Percentiles rank a stretch among this genome's conserved stretches.
Evolutionary conservation across 2,329 filamentous ascomycete genomes (phyloP).

Genomic region (Rutstroemia sp.): DNA sequence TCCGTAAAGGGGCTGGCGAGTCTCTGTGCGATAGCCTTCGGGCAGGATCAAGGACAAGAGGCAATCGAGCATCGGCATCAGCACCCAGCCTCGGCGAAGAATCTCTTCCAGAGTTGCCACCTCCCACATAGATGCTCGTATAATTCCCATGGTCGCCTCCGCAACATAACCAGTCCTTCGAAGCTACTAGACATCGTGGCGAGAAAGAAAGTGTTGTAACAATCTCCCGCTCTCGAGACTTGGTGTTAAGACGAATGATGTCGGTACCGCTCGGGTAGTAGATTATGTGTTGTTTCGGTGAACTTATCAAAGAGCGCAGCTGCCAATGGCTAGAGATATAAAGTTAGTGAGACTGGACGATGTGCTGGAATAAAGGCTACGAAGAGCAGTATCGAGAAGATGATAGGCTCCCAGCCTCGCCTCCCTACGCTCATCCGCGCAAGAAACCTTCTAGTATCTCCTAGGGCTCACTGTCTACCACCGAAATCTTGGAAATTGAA

Average conservation of each 20-base stretch:
- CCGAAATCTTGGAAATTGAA: neutral
- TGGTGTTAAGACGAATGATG: constrained; percentile 63
- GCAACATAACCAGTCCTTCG: constrained; percentile 81
- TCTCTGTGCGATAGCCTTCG: constrained; percentile 16
- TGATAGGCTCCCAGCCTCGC: too few relatives aligned
- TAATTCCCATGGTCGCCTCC: constrained; percentile 87
- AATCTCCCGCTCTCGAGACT: constrained; percentile 62
- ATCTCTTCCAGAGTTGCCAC: constrained; percentile 10
- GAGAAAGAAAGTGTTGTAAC: constrained; percentile 63
- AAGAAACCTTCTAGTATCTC: too few relatives aligned
- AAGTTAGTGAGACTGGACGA: constrained; percentile 12
- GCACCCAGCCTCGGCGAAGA: constrained; percentile 16
- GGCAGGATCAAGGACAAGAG: constrained; percentile 39
- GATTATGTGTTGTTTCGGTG: constrained; percentile 65
- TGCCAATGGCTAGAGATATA: constrained; percentile 63
- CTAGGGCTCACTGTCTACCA: neutral
- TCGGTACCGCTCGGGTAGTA: constrained; percentile 78
- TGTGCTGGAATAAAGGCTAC: neutral
- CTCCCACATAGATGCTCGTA: constrained; percentile 31
- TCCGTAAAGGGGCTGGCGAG: constrained; percentile 7
- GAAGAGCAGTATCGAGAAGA: neutral
- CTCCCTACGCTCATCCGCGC: too few relatives aligned
- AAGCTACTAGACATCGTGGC: constrained; percentile 82
- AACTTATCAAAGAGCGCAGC: constrained; percentile 83
- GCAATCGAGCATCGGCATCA: constrained; percentile 50